phyloP scores from a whole-genome alignment of 2,329 filamentous ascomycete genomes.

The Didymella sp. region DNA sequence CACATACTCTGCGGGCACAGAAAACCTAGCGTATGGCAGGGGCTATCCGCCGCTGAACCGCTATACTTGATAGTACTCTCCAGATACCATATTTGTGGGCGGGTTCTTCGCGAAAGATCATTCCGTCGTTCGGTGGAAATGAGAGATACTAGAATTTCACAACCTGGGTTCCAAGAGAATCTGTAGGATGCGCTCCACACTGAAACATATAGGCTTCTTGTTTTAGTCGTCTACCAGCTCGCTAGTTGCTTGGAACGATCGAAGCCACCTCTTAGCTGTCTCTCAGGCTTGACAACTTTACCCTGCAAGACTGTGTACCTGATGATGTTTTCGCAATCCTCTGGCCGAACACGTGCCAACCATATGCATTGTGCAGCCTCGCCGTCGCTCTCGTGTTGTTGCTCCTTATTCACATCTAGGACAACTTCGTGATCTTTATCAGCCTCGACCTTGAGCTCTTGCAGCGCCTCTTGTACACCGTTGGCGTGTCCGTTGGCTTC shows the following conservation, averaged over 20 bases:
- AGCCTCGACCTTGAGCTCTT: slow-evolving; percentile 49
- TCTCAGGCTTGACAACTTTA: slow-evolving; percentile 88
- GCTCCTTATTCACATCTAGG: slow-evolving; percentile 43
- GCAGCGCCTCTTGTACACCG: slow-evolving; percentile 45
- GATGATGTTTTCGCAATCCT: slow-evolving; percentile 93
- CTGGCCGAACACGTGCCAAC: slow-evolving; percentile 82
- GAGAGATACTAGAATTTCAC: background rate
- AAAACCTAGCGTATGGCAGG: background rate
- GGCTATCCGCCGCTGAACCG: background rate
- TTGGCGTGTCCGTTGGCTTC: slow-evolving; percentile 31
- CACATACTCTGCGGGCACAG: background rate
- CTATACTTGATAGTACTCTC: background rate
- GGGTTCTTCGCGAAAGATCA: background rate
- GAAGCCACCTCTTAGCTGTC: slow-evolving; percentile 87
- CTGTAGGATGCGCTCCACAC: too few species aligned
- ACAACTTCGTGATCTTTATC: slow-evolving; percentile 48
- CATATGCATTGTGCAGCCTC: slow-evolving; percentile 87
- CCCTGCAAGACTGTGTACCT: slow-evolving; percentile 89
- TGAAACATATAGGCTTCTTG: background rate
- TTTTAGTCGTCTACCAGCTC: slow-evolving; percentile 72
- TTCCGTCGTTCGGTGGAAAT: background rate
- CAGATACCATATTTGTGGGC: background rate
- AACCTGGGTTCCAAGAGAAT: background rate
- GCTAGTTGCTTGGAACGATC: slow-evolving; percentile 79
- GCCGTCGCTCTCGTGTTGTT: slow-evolving; percentile 46